A percentile compares a stretch with the other conserved stretches of the same genome.
Evolutionary conservation across 352 stramenopile genomes (phyloP).

Genomic region (Thalassiosira delicatula): DNA sequence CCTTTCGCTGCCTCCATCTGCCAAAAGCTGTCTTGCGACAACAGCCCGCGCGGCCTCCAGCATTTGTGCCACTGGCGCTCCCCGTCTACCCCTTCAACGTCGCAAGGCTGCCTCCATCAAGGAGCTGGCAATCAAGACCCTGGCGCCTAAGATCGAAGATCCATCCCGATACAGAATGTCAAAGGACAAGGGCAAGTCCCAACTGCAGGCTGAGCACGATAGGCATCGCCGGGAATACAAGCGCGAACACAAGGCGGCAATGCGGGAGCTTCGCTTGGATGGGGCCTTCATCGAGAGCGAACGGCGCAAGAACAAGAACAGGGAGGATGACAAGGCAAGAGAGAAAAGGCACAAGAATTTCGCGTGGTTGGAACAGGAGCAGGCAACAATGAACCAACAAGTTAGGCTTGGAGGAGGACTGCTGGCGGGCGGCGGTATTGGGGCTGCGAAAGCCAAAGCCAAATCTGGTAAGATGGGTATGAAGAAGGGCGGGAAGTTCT

Average conservation of each 20-base stretch:
- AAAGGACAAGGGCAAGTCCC: constrained; percentile 86
- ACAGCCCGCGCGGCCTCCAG: constrained; percentile 45
- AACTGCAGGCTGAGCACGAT: constrained; percentile 85
- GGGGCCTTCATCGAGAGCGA: constrained; percentile 92
- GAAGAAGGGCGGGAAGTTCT: constrained; percentile 83
- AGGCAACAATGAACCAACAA: constrained; percentile 97
- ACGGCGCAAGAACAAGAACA: constrained; percentile 89
- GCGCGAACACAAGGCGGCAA: constrained; percentile 93
- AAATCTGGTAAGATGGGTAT: constrained; percentile 80
- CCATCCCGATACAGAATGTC: constrained; percentile 76
- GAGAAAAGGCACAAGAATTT: constrained; percentile 95
- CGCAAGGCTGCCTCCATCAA: constrained; percentile 45
- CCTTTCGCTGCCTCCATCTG: constrained; percentile 44
- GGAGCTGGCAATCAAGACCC: constrained; percentile 73
- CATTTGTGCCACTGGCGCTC: constrained; percentile 37
- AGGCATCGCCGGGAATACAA: constrained; percentile 93
- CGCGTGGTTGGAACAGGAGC: constrained; percentile 94
- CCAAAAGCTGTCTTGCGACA: constrained; percentile 57
- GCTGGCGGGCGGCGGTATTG: constrained; percentile 91
- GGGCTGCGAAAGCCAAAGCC: constrained; percentile 73
- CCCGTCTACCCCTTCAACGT: constrained; percentile 60
- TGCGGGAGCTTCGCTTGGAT: constrained; percentile 93
- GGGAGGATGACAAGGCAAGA: constrained; percentile 85
- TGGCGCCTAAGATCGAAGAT: constrained; percentile 82
- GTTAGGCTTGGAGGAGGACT: constrained; percentile 93